These are phyloP conservation scores for Picochlorum sp. DNA, from an alignment of 139 green algal genomes.

Conservation along the genomic window DNA sequence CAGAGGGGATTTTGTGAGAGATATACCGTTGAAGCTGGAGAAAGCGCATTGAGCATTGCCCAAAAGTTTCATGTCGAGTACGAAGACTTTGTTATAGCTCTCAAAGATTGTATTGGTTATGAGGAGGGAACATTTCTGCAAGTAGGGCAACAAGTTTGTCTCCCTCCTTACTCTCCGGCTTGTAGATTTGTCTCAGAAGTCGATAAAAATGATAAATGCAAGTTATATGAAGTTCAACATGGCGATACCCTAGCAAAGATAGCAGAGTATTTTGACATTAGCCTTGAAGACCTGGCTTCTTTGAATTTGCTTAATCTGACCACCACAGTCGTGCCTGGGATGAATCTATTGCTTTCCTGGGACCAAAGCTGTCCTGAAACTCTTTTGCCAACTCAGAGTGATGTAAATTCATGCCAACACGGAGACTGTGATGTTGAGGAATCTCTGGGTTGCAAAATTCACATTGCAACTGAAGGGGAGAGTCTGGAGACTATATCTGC, in stretches of 20 bases:
- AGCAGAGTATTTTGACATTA: background rate
- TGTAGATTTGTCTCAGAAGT: background rate
- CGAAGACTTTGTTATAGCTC: conserved; percentile 6
- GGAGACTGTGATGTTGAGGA: too few relatives aligned
- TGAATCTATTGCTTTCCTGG: background rate
- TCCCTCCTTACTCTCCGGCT: conserved; percentile 11
- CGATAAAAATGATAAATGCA: conserved; percentile 3
- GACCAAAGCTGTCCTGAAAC: too few relatives aligned
- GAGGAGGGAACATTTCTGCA: conserved; percentile 5
- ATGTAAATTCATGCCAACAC: too few relatives aligned
- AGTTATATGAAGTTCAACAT: conserved; percentile 7
- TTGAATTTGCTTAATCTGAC: conserved; percentile 1
- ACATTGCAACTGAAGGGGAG: too few relatives aligned
- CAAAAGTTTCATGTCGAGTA: conserved; percentile 10
- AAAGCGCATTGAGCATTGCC: conserved; percentile 11
- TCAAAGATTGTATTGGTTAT: conserved; percentile 13
- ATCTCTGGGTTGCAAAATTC: too few relatives aligned
- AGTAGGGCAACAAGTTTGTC: conserved; percentile 6
- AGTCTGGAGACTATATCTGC: too few relatives aligned
- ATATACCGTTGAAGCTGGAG: background rate
- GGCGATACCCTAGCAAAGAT: conserved; percentile 6
- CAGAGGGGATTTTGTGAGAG: background rate
- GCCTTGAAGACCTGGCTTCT: background rate
- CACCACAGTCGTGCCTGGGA: background rate
- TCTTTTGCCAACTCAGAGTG: too few relatives aligned